These are phyloP conservation scores for Senecio squalidus DNA, from an alignment of 140 eudicot species.

Conservation along the genomic window DNA sequence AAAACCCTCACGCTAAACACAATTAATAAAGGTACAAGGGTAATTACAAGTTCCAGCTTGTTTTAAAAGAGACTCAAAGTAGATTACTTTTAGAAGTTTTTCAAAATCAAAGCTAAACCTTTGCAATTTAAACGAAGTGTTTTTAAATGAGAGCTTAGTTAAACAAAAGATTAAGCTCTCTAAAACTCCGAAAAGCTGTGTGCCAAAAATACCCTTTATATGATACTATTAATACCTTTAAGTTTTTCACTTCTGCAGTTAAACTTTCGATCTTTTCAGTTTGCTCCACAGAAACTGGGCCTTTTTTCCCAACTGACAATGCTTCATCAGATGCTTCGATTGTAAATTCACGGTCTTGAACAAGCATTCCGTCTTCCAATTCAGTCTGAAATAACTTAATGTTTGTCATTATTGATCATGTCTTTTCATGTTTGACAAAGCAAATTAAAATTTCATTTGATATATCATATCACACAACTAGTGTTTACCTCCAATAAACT, in stretches of 20 bases:
- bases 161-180: not conserved
- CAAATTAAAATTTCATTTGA: not conserved
- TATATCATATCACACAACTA: not conserved
- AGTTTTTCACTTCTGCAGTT: conserved; percentile 42
- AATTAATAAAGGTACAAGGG: too few relatives aligned
- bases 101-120: too few relatives aligned
- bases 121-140: too few relatives aligned
- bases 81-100: too few relatives aligned
- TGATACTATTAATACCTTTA: conserved; percentile 25
- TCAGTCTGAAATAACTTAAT: conserved; percentile 34
- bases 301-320: conserved; percentile 43
- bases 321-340: conserved; percentile 67
- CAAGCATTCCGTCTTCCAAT: conserved; percentile 46
- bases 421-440: conserved; percentile 8
- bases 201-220: not conserved
- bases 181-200: not conserved
- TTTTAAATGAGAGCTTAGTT: too few relatives aligned
- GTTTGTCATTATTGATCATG: conserved; percentile 5
- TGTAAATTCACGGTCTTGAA: conserved; percentile 47
- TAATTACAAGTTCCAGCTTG: too few relatives aligned
- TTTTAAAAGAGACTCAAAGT: too few relatives aligned
- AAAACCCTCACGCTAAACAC: too few relatives aligned
- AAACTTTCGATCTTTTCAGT: conserved; percentile 64
- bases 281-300: conserved; percentile 63
- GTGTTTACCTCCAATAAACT: conserved; percentile 3